Conservation (phyloP, 306 rosid species). For the Astragalus glycyphyllos region DNA sequence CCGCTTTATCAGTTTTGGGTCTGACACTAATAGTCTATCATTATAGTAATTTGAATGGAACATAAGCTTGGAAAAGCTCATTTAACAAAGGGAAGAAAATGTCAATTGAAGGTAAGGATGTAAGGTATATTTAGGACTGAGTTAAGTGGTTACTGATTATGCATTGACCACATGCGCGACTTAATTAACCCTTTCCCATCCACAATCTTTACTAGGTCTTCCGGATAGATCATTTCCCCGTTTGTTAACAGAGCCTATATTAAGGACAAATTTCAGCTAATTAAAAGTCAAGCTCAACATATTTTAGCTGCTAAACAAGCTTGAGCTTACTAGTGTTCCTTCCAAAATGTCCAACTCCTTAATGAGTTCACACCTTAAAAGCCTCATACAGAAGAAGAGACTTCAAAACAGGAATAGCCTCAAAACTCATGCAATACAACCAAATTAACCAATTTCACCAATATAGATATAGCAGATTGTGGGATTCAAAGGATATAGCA, state of each 20-base stretch:
- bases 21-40: neutral
- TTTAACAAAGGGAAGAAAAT: neutral
- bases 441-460: constrained; percentile 23
- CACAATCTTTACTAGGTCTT: neutral
- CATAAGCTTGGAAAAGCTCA: neutral
- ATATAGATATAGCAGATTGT: neutral
- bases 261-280: constrained; percentile 12
- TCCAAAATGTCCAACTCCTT: neutral
- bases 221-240: neutral
- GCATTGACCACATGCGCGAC: neutral
- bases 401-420: constrained; percentile 19
- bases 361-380: neutral
- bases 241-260: neutral
- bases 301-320: neutral
- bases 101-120: neutral
- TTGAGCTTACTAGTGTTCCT: constrained; percentile 23
- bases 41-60: neutral
- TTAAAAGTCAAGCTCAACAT: neutral
- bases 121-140: neutral
- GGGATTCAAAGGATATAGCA: constrained; percentile 14
- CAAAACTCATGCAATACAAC: constrained; percentile 20
- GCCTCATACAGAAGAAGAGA: no score
- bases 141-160: constrained; percentile 3
- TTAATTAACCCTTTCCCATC: no score
- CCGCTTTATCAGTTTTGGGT: no score